phyloP scores from a whole-genome alignment of 345 rosid species.

The Acer campestre region DNA sequence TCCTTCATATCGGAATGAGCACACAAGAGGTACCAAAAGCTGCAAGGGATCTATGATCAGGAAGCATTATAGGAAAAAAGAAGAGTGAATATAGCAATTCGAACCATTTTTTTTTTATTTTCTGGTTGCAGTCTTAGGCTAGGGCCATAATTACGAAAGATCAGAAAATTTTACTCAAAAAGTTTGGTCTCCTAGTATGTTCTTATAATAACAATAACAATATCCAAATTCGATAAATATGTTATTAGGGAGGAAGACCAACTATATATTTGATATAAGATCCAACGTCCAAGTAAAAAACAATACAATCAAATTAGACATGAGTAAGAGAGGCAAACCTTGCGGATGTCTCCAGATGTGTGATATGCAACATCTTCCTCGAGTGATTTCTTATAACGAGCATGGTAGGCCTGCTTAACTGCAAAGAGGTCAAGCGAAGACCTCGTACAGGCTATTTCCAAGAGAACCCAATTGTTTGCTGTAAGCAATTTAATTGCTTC shows the following conservation, averaged over 20 bases:
- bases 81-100: neutral
- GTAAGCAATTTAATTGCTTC: slow-evolving; percentile 77
- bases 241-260: neutral
- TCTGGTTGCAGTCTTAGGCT: neutral
- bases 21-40: slow-evolving; percentile 84
- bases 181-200: neutral
- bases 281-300: too few relatives aligned
- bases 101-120: neutral
- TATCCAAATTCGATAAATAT: neutral
- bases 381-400: slow-evolving; percentile 72
- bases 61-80: neutral
- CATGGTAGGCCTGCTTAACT: slow-evolving; percentile 74
- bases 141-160: neutral
- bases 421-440: slow-evolving; percentile 61
- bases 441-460: slow-evolving; percentile 86
- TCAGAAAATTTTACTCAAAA: neutral
- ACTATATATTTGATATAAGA: neutral
- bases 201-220: neutral
- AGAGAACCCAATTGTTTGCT: slow-evolving; percentile 65
- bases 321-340: slow-evolving; percentile 41
- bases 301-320: neutral
- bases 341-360: slow-evolving; percentile 72
- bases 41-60: slow-evolving; percentile 30
- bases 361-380: slow-evolving; percentile 93
- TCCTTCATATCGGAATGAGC: slow-evolving; percentile 77